Evolutionary conservation across 148 eudicot species (phyloP).

Genomic region (Rhododendron ferrugineum): DNA sequence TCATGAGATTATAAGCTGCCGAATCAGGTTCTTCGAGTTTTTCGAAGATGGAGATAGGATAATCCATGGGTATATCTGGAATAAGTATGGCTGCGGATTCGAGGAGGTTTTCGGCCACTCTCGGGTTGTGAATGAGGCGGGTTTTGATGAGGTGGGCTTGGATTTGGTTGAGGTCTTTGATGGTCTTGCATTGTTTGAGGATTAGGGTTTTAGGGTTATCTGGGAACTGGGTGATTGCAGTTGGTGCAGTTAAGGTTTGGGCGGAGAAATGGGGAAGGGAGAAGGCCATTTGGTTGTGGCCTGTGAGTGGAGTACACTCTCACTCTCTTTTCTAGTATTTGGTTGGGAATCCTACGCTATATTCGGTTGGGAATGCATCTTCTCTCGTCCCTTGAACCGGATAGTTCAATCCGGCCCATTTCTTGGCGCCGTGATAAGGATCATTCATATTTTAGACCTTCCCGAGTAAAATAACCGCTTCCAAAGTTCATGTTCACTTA

Average conservation of each 20-base stretch:
- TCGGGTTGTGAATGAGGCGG: constrained; percentile 23
- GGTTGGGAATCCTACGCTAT: too few species aligned
- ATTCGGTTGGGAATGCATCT: neutral
- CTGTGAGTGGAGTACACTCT: neutral
- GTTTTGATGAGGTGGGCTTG: constrained; percentile 40
- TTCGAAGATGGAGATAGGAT: constrained; percentile 32
- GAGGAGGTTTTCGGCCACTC: constrained; percentile 30
- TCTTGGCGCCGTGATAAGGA: too few species aligned
- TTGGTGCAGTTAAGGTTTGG: constrained; percentile 14
- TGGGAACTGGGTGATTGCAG: constrained; percentile 21
- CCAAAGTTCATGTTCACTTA: neutral
- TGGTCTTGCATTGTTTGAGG: constrained; percentile 36
- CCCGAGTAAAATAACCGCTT: too few species aligned
- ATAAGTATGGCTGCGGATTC: constrained; percentile 35
- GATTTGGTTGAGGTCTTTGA: constrained; percentile 33
- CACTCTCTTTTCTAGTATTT: too few species aligned
- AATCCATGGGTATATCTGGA: constrained; percentile 22
- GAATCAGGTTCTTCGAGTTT: constrained; percentile 22
- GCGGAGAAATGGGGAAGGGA: constrained; percentile 14
- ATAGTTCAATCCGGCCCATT: too few species aligned
- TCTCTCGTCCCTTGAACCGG: neutral
- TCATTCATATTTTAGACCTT: too few species aligned
- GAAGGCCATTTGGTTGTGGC: constrained; percentile 17
- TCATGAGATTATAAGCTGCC: constrained; percentile 27
- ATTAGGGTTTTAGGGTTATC: constrained; percentile 32